These are phyloP conservation scores for Beta vulgaris DNA, from an alignment of 148 eudicot genomes.

Conservation along the genomic window DNA sequence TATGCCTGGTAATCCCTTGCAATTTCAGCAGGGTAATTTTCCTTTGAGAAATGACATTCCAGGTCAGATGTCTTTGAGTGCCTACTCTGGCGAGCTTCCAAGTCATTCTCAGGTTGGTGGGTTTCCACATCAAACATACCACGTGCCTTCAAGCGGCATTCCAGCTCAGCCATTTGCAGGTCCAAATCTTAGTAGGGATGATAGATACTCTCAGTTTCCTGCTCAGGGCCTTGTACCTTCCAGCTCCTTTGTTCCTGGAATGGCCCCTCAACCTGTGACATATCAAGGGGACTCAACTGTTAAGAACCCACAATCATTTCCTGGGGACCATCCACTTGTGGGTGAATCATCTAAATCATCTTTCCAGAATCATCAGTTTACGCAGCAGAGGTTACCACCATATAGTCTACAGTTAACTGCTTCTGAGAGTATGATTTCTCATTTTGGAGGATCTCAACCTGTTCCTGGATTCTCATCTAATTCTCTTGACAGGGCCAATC, in stretches of 20 bases:
- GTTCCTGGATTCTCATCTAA: conserved; percentile 39
- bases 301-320: conserved; percentile 16
- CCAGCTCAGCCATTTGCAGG: conserved; percentile 38
- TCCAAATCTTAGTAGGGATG: conserved; percentile 34
- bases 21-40: conserved; percentile 49
- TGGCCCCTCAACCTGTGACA: conserved; percentile 22
- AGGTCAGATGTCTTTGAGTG: conserved; percentile 35
- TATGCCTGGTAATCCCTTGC: conserved; percentile 33
- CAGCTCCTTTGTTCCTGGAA: conserved; percentile 34
- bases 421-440: conserved; percentile 31
- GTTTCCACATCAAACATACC: conserved; percentile 37
- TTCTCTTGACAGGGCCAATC: conserved; percentile 37
- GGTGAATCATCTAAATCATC: conserved; percentile 22
- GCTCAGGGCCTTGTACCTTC: conserved; percentile 29
- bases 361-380: conserved; percentile 34
- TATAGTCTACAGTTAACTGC: conserved; percentile 36
- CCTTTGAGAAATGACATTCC: conserved; percentile 43
- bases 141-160: conserved; percentile 33
- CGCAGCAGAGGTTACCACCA: conserved; percentile 35
- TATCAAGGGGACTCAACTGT: conserved; percentile 27
- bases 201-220: conserved; percentile 36
- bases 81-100: conserved; percentile 34
- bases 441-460: conserved; percentile 33
- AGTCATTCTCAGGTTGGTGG: conserved; percentile 42
- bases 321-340: conserved; percentile 13